Conservation (phyloP, 2,329 filamentous ascomycete species). For the Fusarium sp. region DNA sequence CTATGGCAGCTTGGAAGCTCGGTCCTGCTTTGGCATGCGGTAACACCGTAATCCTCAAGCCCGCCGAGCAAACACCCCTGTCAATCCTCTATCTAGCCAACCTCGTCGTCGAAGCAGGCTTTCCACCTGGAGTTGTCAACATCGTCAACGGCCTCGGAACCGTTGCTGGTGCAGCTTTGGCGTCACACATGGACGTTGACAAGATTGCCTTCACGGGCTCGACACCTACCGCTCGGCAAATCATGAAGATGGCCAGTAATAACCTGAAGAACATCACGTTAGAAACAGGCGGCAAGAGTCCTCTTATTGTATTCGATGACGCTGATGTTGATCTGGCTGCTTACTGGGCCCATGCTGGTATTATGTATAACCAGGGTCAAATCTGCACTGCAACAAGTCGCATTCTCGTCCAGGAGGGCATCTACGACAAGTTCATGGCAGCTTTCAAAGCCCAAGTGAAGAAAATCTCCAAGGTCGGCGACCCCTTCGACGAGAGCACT, state of each 20-base stretch:
- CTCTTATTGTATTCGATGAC: conserved; percentile 73
- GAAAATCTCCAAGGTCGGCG: conserved; percentile 72
- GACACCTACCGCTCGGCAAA: conserved; percentile 77
- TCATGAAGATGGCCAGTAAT: conserved; percentile 80
- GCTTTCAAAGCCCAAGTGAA: conserved; percentile 30
- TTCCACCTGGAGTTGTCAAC: conserved; percentile 83
- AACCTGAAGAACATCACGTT: conserved; percentile 76
- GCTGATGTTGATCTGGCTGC: conserved; percentile 76
- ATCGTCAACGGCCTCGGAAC: conserved; percentile 79
- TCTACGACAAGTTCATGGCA: conserved; percentile 73
- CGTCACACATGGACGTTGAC: conserved; percentile 75
- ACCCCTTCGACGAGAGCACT: conserved; percentile 76
- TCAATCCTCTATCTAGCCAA: conserved; percentile 75
- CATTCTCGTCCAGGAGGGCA: conserved; percentile 71
- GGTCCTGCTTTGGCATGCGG: conserved; percentile 77
- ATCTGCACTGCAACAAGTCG: conserved; percentile 75
- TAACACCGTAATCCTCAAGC: conserved; percentile 74
- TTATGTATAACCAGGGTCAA: conserved; percentile 73
- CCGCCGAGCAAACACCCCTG: conserved; percentile 76
- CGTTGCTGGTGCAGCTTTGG: conserved; percentile 76
- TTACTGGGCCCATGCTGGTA: conserved; percentile 66
- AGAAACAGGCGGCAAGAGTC: conserved; percentile 76
- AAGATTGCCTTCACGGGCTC: conserved; percentile 86
- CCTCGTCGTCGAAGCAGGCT: conserved; percentile 78
- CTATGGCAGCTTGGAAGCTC: conserved; percentile 74